Evolutionary conservation across 768 basidiomycete species (phyloP), one percentile per base, ranked within the genome.

Genomic region (Auriscalpium orientale): DNA sequence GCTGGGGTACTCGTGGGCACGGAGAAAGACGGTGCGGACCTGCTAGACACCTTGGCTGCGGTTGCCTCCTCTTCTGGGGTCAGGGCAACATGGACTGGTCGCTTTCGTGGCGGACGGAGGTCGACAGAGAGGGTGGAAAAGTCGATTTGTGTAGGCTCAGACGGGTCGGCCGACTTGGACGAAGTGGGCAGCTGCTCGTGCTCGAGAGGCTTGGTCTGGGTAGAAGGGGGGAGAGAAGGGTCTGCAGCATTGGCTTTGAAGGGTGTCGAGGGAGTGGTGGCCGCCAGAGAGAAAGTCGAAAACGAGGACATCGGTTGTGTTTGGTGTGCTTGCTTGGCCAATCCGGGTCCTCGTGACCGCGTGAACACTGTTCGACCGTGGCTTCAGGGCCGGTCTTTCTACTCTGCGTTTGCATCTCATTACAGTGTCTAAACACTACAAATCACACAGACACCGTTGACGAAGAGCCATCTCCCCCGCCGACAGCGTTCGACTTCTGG

Each of bases 291-390:
- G 58, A 53, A 58, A 11, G 60, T 57, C 51, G 52, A 54, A 57
- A 64, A 53, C 45, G 58, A 58, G 56, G 66, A 66, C 66, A 67
- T 64, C 61, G 56, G 62, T 58, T 56, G 55, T 59, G 51, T 59
- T 59, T 58, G 62, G 63, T 66, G 64, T 66, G 66, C 66, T 65
- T 28, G 28, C 28, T 65, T 64, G 64, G 54, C 63, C 61, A 63
- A 51, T 64, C 55, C 57, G 57, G 62, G 60, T 54, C 61, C 62
- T 54, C 57, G 64, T 56, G 56, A 54, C 63, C 65, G 56, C 65
- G 69, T 68, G 65, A 69, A 61, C 51, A 20, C 46, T 21, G 36
- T 15, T 28, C 59, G 57, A 47, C 54, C 28, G 40, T 35, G 38
- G 37, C 54, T 67, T 66, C 51, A 65, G 64, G 63, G 61, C 56